Percentiles rank a stretch among this genome's conserved stretches.
Conservation (phyloP, 2,329 filamentous ascomycete species). For the Parastagonospora avenae region DNA sequence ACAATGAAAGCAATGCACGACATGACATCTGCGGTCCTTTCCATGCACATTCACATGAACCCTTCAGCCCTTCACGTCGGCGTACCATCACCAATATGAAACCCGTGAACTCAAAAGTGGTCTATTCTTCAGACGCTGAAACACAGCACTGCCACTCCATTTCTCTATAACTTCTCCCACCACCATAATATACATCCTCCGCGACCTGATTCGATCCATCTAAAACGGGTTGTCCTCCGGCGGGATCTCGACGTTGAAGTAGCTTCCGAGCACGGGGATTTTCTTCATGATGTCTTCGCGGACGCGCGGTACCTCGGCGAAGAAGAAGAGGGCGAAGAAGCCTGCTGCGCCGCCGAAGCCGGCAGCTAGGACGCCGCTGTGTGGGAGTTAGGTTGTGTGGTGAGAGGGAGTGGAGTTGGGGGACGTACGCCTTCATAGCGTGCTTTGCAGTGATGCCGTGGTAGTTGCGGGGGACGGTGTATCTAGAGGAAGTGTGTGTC, state of each 20-base stretch:
- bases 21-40: neutral
- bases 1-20: slow-evolving; percentile 6
- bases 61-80: no score
- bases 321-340: slow-evolving; percentile 67
- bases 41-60: neutral
- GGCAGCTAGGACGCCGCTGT: slow-evolving; percentile 52
- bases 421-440: slow-evolving; percentile 54
- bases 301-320: slow-evolving; percentile 67
- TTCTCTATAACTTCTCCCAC: slow-evolving; percentile 9
- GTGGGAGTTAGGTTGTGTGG: neutral
- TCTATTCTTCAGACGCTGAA: slow-evolving; percentile 40
- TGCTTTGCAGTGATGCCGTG: slow-evolving; percentile 55
- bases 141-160: slow-evolving; percentile 29
- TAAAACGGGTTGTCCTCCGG: slow-evolving; percentile 69
- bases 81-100: neutral
- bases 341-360: slow-evolving; percentile 63
- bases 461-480: slow-evolving; percentile 55
- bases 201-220: slow-evolving; percentile 1
- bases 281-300: slow-evolving; percentile 66
- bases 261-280: slow-evolving; percentile 62
- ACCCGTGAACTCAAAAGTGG: slow-evolving; percentile 16
- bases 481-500: slow-evolving; percentile 46
- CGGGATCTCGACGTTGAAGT: slow-evolving; percentile 62
- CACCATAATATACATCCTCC: slow-evolving; percentile 23
- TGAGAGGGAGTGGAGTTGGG: neutral